A percentile compares a stretch with the other conserved stretches of the same genome.
Conservation (phyloP, 2,329 filamentous ascomycete species). For the Fusarium sororula region DNA sequence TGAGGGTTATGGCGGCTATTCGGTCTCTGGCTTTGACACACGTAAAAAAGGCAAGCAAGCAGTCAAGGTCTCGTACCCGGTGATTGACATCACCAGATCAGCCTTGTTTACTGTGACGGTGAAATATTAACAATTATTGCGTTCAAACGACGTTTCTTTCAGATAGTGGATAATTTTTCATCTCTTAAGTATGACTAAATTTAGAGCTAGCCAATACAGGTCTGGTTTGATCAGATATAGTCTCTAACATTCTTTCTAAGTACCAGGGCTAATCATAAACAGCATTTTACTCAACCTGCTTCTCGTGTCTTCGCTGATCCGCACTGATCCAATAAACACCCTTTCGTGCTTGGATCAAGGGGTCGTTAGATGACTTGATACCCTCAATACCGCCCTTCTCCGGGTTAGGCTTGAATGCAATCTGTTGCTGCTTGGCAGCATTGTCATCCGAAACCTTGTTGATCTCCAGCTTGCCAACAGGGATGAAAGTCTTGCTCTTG, state of each 20-base stretch:
- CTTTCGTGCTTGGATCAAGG: conserved; percentile 10
- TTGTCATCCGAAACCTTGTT: conserved; percentile 18
- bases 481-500: not conserved
- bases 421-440: not conserved
- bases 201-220: too few relatives aligned
- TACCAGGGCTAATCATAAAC: too few relatives aligned
- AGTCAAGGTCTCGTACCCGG: not conserved
- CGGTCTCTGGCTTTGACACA: not conserved
- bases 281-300: not conserved
- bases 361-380: conserved; percentile 2
- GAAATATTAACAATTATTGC: too few relatives aligned
- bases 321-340: conserved; percentile 15
- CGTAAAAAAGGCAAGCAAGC: not conserved
- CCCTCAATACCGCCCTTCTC: conserved; percentile 14
- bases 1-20: not conserved
- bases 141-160: too few relatives aligned
- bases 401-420: conserved; percentile 1
- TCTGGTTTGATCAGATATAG: too few relatives aligned
- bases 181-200: too few relatives aligned
- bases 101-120: not conserved
- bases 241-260: too few relatives aligned
- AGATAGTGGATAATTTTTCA: too few relatives aligned
- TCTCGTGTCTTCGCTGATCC: conserved; percentile 8
- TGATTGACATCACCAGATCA: not conserved
- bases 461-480: conserved; percentile 9